Evolutionary conservation across 768 basidiomycete genomes (phyloP), one percentile per base, ranked within the genome.

Genomic region (Naganishia vishniacii): DNA sequence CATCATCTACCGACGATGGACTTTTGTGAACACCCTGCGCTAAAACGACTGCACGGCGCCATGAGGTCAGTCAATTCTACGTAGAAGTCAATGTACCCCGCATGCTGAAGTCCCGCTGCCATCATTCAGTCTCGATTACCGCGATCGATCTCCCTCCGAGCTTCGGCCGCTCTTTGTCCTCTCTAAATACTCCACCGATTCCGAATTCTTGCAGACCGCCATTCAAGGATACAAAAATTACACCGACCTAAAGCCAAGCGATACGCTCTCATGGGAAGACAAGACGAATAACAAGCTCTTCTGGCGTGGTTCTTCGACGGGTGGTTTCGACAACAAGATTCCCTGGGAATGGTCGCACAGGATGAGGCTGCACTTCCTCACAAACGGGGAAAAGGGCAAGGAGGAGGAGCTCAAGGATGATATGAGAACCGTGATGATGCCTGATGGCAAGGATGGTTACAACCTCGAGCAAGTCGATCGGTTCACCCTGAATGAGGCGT

Each of bases 401-500:
- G 73, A 78, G 48, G 72, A 71, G 44, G 74, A 75, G 28, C 75
- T 75, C 67, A 69, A 74, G 34, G 71, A 77, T 29, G 70, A 72
- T 32, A 47, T 60, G n/a, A 65, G 70, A 45, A 72, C 74, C 23
- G 71, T 77, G 7, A 73, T 77, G 69, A 61, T 75, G 48, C 75
- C 75, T 11, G 73, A 75, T 68, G 73, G 71, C 0, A 53, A 71
- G 18, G 72, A 70, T 15, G 68, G 73, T 1, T 77, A 48, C 53
- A 42, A 66, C 44, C 45, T 73, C 11, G 67, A 68, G 11, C 53
- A 62, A 51, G 37, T 72, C 20, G 69, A 70, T 65, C 70, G 71
- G 40, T 47, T 53, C 48, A 65, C 66, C 4, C 67, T 85, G 56
- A 85, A 84, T 66, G 80, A 82, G 3, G 83, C 81, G 0, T 79